Conservation (phyloP, 768 basidiomycete genomes). For the Cyclocybe aegerita region DNA sequence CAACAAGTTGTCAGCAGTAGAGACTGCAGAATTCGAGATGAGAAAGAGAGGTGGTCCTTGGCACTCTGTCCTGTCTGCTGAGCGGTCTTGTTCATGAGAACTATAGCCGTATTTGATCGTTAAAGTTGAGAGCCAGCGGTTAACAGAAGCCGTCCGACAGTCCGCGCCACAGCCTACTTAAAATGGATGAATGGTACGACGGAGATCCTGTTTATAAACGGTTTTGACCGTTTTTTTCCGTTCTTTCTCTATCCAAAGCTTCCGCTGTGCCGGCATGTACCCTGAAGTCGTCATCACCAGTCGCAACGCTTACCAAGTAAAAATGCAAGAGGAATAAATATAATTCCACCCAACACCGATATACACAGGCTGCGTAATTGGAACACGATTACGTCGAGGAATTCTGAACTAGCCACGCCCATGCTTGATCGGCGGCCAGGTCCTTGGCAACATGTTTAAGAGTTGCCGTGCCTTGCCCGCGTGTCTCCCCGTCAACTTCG, state of each 20-base stretch:
- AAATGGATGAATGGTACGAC: neutral
- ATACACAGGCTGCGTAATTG: neutral
- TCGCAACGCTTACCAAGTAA: no score
- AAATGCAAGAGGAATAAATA: no score
- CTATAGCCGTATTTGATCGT: neutral
- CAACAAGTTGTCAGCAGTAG: no score
- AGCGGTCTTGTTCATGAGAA: neutral
- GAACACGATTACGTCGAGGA: constrained; percentile 4
- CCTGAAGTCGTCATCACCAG: no score
- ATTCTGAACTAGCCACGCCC: constrained; percentile 31
- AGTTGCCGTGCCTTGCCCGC: constrained; percentile 47
- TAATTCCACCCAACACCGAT: neutral
- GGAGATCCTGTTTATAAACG: no score
- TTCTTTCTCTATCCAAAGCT: no score
- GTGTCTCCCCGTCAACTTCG: constrained; percentile 50
- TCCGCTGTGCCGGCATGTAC: no score
- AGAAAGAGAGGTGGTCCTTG: neutral
- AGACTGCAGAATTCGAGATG: no score
- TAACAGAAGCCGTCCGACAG: no score
- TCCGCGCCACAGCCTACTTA: no score
- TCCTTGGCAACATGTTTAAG: constrained; percentile 52
- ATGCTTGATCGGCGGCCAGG: constrained; percentile 45
- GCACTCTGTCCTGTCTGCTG: neutral
- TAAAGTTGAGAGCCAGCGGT: neutral
- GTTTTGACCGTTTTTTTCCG: no score